Conservation (phyloP, 805 yeast species). For the Diddensiella santjacobensis region DNA sequence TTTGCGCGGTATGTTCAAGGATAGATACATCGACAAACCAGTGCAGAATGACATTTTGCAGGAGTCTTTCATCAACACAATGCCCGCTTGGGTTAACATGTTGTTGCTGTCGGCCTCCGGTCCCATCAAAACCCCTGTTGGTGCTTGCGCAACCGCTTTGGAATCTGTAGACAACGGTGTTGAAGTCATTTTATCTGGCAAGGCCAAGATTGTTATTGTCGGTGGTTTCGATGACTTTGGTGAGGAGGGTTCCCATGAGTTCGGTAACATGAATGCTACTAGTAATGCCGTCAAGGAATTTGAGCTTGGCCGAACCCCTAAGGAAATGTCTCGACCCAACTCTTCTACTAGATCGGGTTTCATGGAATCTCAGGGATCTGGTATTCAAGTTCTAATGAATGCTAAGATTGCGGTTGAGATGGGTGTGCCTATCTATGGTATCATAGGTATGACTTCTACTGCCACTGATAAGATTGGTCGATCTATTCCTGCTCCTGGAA, state of each 20-base stretch:
- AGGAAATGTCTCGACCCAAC: slow-evolving; percentile 98
- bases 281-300: slow-evolving; percentile 83
- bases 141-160: slow-evolving; percentile 99
- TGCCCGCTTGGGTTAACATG: slow-evolving; percentile 99
- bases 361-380: slow-evolving; percentile 99
- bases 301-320: slow-evolving; percentile 95
- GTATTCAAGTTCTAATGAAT: slow-evolving; percentile 93
- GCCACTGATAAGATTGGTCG: slow-evolving; percentile 98
- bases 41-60: slow-evolving; percentile 96
- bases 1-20: slow-evolving; percentile 95
- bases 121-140: slow-evolving; percentile 98
- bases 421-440: slow-evolving; percentile 99
- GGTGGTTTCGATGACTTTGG: slow-evolving; percentile 99
- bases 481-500: slow-evolving; percentile 99
- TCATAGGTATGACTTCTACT: slow-evolving; percentile 90
- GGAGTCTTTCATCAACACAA: slow-evolving; percentile 97
- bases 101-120: slow-evolving; percentile 94
- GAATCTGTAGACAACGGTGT: slow-evolving; percentile 96
- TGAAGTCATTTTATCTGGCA: slow-evolving; percentile 88
- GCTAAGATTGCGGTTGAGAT: slow-evolving; percentile 90
- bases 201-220: slow-evolving; percentile 92
- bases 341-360: slow-evolving; percentile 95
- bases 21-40: slow-evolving; percentile 86
- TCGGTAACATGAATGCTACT: slow-evolving; percentile 98
- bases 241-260: slow-evolving; percentile 97